Conservation (phyloP, 2,329 filamentous ascomycete genomes). For the Hymenoscyphus repandus region DNA sequence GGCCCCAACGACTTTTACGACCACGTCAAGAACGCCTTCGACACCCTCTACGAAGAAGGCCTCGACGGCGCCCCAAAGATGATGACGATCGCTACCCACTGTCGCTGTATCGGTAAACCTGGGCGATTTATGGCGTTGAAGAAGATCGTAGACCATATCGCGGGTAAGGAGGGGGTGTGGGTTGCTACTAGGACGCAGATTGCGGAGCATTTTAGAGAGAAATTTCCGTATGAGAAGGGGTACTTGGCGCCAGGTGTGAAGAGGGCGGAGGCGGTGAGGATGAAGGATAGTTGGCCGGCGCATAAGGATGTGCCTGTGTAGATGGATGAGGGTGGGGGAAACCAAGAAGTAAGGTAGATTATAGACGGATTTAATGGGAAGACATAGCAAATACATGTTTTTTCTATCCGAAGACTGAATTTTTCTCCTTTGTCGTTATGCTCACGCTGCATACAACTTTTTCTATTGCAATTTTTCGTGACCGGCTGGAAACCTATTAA, state of each 20-base stretch:
- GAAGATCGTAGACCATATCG: constrained; percentile 49
- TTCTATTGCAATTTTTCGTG: too few relatives aligned
- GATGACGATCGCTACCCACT: constrained; percentile 53
- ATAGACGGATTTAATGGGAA: too few relatives aligned
- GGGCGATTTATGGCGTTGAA: constrained; percentile 45
- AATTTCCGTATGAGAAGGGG: constrained; percentile 22
- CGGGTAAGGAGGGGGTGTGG: constrained; percentile 47
- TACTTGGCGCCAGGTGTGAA: constrained; percentile 22
- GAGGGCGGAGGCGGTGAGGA: constrained; percentile 18
- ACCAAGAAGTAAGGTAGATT: neutral
- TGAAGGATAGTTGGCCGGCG: constrained; percentile 19
- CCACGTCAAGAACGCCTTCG: constrained; percentile 48
- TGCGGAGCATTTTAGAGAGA: constrained; percentile 40
- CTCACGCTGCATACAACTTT: too few relatives aligned
- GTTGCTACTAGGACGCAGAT: constrained; percentile 49
- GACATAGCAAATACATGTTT: too few relatives aligned
- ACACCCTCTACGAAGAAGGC: constrained; percentile 45
- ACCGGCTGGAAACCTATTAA: too few relatives aligned
- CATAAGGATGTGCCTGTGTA: constrained; percentile 21
- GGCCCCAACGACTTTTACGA: constrained; percentile 23
- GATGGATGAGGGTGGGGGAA: neutral
- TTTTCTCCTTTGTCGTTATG: too few relatives aligned
- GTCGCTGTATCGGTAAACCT: constrained; percentile 47
- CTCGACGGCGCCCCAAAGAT: constrained; percentile 42
- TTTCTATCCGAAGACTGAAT: too few relatives aligned